A percentile compares a stretch with the other conserved stretches of the same genome.
Evolutionary conservation across 768 basidiomycete genomes (phyloP).

Genomic region (Boletus speciosus): DNA sequence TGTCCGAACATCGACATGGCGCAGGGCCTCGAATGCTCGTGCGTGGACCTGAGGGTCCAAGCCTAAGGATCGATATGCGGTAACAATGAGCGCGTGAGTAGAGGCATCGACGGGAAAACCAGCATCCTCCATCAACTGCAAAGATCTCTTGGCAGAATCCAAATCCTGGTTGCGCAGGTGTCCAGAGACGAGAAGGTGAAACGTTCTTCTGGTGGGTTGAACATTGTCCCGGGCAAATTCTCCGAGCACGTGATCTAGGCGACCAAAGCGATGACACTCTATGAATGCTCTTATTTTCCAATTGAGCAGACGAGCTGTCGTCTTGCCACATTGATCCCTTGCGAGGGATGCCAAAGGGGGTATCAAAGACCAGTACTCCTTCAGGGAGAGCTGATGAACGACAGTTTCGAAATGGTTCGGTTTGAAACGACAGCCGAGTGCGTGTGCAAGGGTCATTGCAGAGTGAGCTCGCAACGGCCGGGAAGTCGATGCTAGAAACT

Average conservation of each 20-base stretch:
- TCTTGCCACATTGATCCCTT: slow-evolving; percentile 44
- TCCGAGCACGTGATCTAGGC: slow-evolving; percentile 43
- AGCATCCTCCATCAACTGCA: slow-evolving; percentile 55
- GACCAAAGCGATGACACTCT: slow-evolving; percentile 48
- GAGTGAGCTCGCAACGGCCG: slow-evolving; percentile 41
- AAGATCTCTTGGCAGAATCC: slow-evolving; percentile 45
- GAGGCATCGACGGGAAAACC: slow-evolving; percentile 52
- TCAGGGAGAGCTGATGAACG: slow-evolving; percentile 45
- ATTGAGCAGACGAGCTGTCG: slow-evolving; percentile 59
- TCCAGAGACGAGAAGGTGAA: slow-evolving; percentile 63
- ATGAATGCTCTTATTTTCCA: slow-evolving; percentile 64
- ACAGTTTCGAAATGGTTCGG: slow-evolving; percentile 58
- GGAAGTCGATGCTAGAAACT: slow-evolving; percentile 30
- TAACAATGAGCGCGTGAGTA: slow-evolving; percentile 59
- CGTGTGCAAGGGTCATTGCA: slow-evolving; percentile 46
- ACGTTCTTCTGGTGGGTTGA: slow-evolving; percentile 58
- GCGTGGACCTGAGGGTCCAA: slow-evolving; percentile 51
- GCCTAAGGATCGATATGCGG: slow-evolving; percentile 59
- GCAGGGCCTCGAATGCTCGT: slow-evolving; percentile 48
- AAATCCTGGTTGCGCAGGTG: slow-evolving; percentile 69
- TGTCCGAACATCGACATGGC: slow-evolving; percentile 34
- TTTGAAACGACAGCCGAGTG: slow-evolving; percentile 47
- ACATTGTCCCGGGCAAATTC: slow-evolving; percentile 48
- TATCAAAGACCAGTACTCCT: slow-evolving; percentile 49
- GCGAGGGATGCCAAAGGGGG: slow-evolving; percentile 48